Conservation (phyloP, 257 asterid genomes). For the Asclepias syriaca region DNA sequence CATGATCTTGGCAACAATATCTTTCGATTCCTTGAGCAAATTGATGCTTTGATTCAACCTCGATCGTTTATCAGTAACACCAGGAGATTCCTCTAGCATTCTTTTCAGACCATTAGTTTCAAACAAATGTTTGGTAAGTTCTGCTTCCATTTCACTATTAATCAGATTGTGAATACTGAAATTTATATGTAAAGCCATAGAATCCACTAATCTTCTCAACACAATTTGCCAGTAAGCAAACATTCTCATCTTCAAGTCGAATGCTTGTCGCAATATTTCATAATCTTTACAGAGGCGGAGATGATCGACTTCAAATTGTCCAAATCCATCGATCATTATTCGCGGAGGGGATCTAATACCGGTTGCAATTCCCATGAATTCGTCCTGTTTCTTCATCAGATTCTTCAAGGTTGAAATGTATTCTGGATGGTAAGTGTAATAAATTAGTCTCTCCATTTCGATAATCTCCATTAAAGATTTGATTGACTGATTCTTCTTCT, state of each 20-base stretch:
- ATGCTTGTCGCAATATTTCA: conserved; percentile 18
- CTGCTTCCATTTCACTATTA: conserved; percentile 24
- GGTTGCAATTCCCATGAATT: conserved; percentile 11
- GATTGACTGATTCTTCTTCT: conserved; percentile 19
- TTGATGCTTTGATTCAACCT: conserved; percentile 16
- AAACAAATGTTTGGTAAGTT: conserved; percentile 19
- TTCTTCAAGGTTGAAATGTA: conserved; percentile 7
- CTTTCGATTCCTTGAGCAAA: conserved; percentile 26
- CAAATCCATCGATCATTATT: conserved; percentile 15
- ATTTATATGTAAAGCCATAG: conserved; percentile 28
- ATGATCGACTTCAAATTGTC: conserved; percentile 10
- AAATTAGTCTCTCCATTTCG: conserved; percentile 19
- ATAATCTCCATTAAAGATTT: conserved; percentile 22
- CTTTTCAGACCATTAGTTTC: conserved; percentile 19
- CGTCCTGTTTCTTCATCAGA: conserved; percentile 7
- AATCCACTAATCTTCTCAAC: conserved; percentile 25
- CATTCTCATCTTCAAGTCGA: conserved; percentile 17
- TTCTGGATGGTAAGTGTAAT: conserved; percentile 18
- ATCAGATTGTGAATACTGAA: conserved; percentile 23
- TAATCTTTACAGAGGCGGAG: conserved; percentile 7
- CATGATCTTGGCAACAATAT: neutral
- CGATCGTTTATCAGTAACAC: conserved; percentile 22
- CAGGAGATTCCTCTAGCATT: conserved; percentile 28
- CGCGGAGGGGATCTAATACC: neutral
- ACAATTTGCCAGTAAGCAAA: conserved; percentile 32